phyloP scores from a whole-genome alignment of 192 early-diverging fungal species.

The Ramicandelaber brevisporus region DNA sequence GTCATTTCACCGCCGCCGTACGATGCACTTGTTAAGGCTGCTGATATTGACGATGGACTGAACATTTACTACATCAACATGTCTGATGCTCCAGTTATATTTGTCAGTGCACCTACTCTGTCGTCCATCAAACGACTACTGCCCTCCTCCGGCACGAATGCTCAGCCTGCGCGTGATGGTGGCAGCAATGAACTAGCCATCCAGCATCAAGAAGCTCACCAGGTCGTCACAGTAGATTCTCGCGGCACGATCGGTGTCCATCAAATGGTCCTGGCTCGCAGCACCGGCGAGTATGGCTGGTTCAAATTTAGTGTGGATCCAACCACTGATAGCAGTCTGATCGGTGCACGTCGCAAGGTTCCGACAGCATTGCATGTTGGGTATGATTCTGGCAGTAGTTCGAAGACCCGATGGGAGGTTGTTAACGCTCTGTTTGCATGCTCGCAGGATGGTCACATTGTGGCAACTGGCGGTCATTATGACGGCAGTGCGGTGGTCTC shows the following conservation, averaged over 20 bases:
- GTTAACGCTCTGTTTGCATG: constrained; percentile 8
- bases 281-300: constrained; percentile 7
- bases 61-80: too few species aligned
- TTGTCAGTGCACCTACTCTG: neutral
- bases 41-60: too few species aligned
- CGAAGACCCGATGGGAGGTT: constrained; percentile 8
- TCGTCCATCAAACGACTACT: neutral
- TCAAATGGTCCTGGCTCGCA: constrained; percentile 5
- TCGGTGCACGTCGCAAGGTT: constrained; percentile 5
- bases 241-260: constrained; percentile 6
- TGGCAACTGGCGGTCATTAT: too few species aligned
- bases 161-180: neutral
- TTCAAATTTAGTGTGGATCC: constrained; percentile 9
- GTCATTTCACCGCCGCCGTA: neutral
- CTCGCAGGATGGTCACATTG: constrained; percentile 4
- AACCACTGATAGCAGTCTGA: constrained; percentile 5
- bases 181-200: constrained; percentile 4
- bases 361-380: constrained; percentile 4
- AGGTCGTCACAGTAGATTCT: constrained; percentile 9
- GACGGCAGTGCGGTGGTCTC: too few species aligned
- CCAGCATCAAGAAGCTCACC: too few species aligned
- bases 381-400: constrained; percentile 4
- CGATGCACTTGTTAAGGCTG: too few species aligned
- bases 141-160: neutral
- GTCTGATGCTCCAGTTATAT: too few species aligned